phyloP scores from a whole-genome alignment of 768 basidiomycete genomes.

The Agrocybe chaxingu region DNA sequence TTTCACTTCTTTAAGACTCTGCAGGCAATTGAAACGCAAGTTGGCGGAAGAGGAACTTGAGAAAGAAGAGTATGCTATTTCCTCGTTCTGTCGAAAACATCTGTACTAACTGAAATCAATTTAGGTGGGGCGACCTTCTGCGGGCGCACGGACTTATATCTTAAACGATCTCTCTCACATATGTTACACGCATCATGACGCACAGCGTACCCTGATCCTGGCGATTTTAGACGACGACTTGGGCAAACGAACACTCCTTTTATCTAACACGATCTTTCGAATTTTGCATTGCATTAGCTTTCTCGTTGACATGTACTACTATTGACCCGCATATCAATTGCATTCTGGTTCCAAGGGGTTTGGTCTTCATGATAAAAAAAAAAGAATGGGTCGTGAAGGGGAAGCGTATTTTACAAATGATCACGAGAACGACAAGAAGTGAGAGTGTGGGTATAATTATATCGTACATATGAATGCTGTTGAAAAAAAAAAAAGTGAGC shows the following conservation, averaged over 20 bases:
- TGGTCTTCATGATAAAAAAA: background rate
- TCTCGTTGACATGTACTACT: background rate
- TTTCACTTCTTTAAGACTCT: conserved; percentile 5
- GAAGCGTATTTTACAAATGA: conserved; percentile 17
- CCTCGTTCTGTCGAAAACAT: background rate
- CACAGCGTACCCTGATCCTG: conserved; percentile 9
- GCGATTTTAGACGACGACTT: conserved; percentile 7
- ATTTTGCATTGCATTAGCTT: conserved; percentile 13
- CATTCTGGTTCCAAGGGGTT: no score
- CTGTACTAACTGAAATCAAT: conserved; percentile 9
- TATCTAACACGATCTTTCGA: conserved; percentile 15
- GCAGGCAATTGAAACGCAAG: conserved; percentile 66
- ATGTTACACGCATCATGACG: background rate
- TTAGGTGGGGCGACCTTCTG: conserved; percentile 68
- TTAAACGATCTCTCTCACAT: conserved; percentile 5
- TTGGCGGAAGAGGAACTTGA: conserved; percentile 71
- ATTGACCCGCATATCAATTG: no score
- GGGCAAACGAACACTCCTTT: conserved; percentile 5
- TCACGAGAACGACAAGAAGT: background rate
- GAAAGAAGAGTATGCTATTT: conserved; percentile 67
- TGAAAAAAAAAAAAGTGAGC: no score
- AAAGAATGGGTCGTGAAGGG: conserved; percentile 9
- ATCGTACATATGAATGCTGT: conserved; percentile 1
- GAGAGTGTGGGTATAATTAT: background rate
- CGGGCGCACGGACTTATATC: conserved; percentile 43